Percentiles rank a stretch among this genome's conserved stretches.
phyloP scores from a whole-genome alignment of 352 stramenopile species.

The Pythium myriotylum region DNA sequence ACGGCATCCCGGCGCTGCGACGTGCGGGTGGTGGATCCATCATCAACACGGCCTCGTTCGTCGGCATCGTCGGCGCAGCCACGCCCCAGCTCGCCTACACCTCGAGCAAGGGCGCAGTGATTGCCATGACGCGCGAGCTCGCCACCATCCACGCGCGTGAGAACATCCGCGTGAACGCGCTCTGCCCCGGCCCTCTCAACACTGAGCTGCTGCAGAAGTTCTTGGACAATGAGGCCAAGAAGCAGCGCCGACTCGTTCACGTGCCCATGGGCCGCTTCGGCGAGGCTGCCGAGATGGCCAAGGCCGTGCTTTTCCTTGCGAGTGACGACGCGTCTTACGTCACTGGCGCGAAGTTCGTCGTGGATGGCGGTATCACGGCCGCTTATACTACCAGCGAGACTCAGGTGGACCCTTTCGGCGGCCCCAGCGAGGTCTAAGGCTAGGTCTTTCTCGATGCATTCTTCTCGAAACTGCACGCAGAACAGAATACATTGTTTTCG shows the following conservation, averaged over 20 bases:
- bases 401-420: constrained; percentile 80
- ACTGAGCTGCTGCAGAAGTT: constrained; percentile 89
- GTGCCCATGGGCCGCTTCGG: constrained; percentile 89
- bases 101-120: constrained; percentile 86
- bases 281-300: constrained; percentile 86
- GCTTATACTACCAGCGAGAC: constrained; percentile 85
- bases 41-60: constrained; percentile 90
- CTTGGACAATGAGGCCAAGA: constrained; percentile 81
- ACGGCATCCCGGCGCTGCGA: constrained; percentile 80
- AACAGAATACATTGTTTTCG: background rate
- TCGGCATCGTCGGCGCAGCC: constrained; percentile 75
- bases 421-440: constrained; percentile 71
- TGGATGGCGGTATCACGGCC: constrained; percentile 88
- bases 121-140: constrained; percentile 86
- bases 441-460: no score
- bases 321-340: constrained; percentile 87
- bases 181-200: constrained; percentile 85
- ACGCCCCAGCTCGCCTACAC: constrained; percentile 90
- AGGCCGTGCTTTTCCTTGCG: constrained; percentile 85
- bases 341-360: constrained; percentile 84
- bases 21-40: constrained; percentile 81
- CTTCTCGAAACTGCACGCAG: background rate
- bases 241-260: constrained; percentile 84
- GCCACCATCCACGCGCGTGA: constrained; percentile 85
- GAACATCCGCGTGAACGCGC: constrained; percentile 88